Conservation (phyloP, 2,329 filamentous ascomycete genomes). For the Sclerotinia subarctica region DNA sequence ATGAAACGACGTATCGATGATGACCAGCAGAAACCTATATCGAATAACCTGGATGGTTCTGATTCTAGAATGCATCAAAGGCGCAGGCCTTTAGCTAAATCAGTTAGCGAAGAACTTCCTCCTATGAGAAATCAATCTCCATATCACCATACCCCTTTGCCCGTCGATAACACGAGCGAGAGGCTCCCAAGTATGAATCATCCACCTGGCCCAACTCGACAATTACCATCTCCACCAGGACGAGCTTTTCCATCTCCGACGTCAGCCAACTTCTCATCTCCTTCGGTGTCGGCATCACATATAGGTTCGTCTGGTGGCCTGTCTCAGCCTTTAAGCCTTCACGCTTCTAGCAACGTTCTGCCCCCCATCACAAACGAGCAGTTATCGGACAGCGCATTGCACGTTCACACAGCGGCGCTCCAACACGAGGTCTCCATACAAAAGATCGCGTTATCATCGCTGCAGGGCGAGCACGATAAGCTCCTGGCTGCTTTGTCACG, state of each 20-base stretch:
- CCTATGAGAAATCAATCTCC: conserved; percentile 29
- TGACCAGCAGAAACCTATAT: conserved; percentile 24
- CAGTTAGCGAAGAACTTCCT: conserved; percentile 28
- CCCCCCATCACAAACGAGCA: conserved; percentile 31
- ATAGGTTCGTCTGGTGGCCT: conserved; percentile 25
- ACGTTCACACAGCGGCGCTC: conserved; percentile 39
- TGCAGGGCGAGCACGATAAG: conserved; percentile 53
- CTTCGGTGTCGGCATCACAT: conserved; percentile 30
- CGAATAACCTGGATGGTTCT: conserved; percentile 22
- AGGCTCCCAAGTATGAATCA: conserved; percentile 35
- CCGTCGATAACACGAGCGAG: conserved; percentile 22
- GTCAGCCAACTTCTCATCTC: conserved; percentile 34
- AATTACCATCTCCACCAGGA: conserved; percentile 37
- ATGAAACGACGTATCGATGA: conserved; percentile 34
- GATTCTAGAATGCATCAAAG: conserved; percentile 29
- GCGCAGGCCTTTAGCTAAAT: conserved; percentile 26
- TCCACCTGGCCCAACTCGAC: conserved; percentile 34
- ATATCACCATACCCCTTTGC: conserved; percentile 24
- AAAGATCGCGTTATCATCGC: conserved; percentile 49
- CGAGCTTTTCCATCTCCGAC: conserved; percentile 36
- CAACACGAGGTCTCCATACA: conserved; percentile 55
- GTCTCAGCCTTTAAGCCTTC: conserved; percentile 26
- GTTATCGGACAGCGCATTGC: conserved; percentile 32
- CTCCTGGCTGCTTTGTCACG: conserved; percentile 51
- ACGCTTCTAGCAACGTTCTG: conserved; percentile 26